Base-by-base conservation (phyloP, 2,329 filamentous ascomycete species). In the Dryadomyces quercus-mongolicae region DNA sequence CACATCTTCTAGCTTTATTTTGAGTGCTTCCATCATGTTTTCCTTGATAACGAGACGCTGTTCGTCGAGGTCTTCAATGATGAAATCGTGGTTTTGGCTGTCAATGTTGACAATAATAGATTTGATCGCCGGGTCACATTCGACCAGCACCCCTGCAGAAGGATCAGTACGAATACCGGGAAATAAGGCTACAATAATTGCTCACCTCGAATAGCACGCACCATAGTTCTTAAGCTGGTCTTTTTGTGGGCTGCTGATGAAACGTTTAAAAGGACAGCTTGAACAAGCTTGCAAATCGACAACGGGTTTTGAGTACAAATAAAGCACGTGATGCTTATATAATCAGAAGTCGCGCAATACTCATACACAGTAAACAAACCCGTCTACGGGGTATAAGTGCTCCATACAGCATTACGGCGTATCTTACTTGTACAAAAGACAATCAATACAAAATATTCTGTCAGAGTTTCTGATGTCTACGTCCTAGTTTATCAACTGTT, bases 71-170 rank as follows among this genome's bases (percentile, higher is more conserved):
- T 90, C 85, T 62, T 90, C 85, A 58, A 90, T 86, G 64, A 92
- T 86, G 66, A 82, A 88, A 59, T 84, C 81, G 67, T 90, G 82
- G 60, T 77, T 76, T 55, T 80, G 74, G 62, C 74, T 78, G 68
- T 92, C 84, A 61, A 92, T 86, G 63, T 83, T 86, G 61, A 87
- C 74, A 63, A 92, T 85, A 72, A 91, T 89, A 59, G 87, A 86
- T 70, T 90, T 91, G 76, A 92, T 90, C 47, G 85, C 88, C n/a
- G 87, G 84, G 66, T 92, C 87, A 69, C 85, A 89, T 68, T 89
- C 81, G 68, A 92, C 82, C 59, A 92, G 77, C 31, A 88, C 83
- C 58, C 86, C 86, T 56, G 47, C 21, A 21, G 5, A 40, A 31
- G 25, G 25, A 31, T 31, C 25, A 31, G 25, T 10, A 20, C 42